A percentile compares a stretch with the other conserved stretches of the same genome.
Evolutionary conservation across 352 stramenopile genomes (phyloP).

Genomic region (Thalassiosira mediterranea): DNA sequence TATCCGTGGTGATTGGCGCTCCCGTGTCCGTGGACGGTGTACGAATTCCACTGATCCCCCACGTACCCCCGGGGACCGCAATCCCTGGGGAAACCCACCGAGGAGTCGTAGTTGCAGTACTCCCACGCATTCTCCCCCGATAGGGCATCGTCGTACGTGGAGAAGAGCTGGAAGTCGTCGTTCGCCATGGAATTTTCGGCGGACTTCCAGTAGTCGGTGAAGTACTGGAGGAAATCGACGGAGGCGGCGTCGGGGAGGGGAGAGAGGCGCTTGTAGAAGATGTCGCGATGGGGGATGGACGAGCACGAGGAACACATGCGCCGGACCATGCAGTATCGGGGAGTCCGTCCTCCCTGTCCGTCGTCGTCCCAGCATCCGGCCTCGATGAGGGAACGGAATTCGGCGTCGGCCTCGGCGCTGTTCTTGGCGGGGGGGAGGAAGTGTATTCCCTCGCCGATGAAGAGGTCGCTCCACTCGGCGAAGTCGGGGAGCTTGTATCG

Average conservation of each 20-base stretch:
- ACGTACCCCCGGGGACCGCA: neutral
- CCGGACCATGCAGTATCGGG: constrained; percentile 34
- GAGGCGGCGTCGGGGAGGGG: constrained; percentile 18
- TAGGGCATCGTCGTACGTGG: constrained; percentile 36
- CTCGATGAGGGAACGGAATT: constrained; percentile 28
- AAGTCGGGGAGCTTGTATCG: constrained; percentile 12
- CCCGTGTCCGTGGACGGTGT: constrained; percentile 2
- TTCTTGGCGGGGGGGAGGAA: constrained; percentile 36
- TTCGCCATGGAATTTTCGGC: constrained; percentile 4
- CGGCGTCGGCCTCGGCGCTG: constrained; percentile 7
- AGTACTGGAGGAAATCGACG: constrained; percentile 23
- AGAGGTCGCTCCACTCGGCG: constrained; percentile 11
- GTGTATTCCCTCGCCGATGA: constrained; percentile 26
- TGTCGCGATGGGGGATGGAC: constrained; percentile 20
- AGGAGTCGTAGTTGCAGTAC: constrained; percentile 20
- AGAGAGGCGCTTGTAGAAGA: constrained; percentile 47
- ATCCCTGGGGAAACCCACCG: constrained; percentile 39
- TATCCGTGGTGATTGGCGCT: constrained; percentile 45
- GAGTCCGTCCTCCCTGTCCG: neutral
- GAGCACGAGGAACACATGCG: constrained; percentile 28
- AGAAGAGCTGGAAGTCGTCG: constrained; percentile 37
- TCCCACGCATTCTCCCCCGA: constrained; percentile 33
- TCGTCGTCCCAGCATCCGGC: constrained; percentile 4
- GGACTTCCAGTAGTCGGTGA: constrained; percentile 45
- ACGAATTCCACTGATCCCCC: constrained; percentile 45